phyloP scores from a whole-genome alignment of 352 stramenopile genomes.

The Plasmopara muralis region DNA sequence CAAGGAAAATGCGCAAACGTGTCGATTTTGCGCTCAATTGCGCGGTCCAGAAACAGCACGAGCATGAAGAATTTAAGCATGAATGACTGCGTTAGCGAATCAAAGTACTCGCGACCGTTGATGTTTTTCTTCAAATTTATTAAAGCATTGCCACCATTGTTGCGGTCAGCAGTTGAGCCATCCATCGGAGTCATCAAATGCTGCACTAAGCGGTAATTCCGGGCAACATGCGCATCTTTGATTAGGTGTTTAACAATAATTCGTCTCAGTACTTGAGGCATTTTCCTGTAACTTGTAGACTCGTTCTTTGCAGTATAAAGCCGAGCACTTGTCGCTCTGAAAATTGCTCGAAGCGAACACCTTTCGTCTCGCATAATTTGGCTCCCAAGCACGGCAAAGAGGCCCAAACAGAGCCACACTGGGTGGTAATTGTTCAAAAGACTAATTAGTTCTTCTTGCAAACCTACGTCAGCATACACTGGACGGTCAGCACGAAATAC shows the following conservation, averaged over 20 bases:
- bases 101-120: constrained; percentile 70
- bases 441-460: constrained; percentile 78
- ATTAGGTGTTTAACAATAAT: constrained; percentile 63
- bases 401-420: constrained; percentile 85
- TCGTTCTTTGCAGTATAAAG: constrained; percentile 16
- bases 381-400: constrained; percentile 82
- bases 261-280: constrained; percentile 49
- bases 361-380: constrained; percentile 50
- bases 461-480: constrained; percentile 85
- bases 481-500: constrained; percentile 80
- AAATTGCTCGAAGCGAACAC: constrained; percentile 47
- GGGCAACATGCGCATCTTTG: constrained; percentile 51
- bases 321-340: constrained; percentile 22
- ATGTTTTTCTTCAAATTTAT: constrained; percentile 64
- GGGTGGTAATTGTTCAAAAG: constrained; percentile 90
- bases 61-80: constrained; percentile 90
- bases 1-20: constrained; percentile 81
- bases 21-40: constrained; percentile 65
- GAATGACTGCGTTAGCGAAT: constrained; percentile 82
- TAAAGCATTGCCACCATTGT: constrained; percentile 38
- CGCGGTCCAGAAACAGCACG: constrained; percentile 89
- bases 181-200: constrained; percentile 65
- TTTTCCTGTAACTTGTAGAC: constrained; percentile 23
- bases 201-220: constrained; percentile 60
- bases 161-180: constrained; percentile 32